phyloP scores from a whole-genome alignment of 2,329 filamentous ascomycete genomes.

The Coniochaeta prunicola region DNA sequence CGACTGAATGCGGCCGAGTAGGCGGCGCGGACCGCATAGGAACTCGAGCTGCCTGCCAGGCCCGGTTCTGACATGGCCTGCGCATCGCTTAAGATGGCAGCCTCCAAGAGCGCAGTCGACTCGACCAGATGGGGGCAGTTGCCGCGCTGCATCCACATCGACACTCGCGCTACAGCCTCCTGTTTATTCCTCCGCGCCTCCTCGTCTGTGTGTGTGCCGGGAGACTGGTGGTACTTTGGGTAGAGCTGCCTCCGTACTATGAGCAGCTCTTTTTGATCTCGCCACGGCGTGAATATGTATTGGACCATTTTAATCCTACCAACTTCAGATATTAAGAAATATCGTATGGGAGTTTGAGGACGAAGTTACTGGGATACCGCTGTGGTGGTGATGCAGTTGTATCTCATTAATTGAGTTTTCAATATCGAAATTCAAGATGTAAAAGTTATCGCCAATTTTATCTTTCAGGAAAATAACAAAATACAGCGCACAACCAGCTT shows the following conservation, averaged over 20 bases:
- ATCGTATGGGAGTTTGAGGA: too few relatives aligned
- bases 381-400: background rate
- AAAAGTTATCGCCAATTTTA: background rate
- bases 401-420: too few relatives aligned
- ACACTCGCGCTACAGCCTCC: constrained; percentile 50
- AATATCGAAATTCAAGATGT: background rate
- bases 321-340: too few relatives aligned
- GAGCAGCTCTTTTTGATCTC: constrained; percentile 57
- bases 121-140: constrained; percentile 74
- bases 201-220: background rate
- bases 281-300: constrained; percentile 70
- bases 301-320: constrained; percentile 50
- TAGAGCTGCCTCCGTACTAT: constrained; percentile 60
- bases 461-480: background rate
- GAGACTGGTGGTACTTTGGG: constrained; percentile 20
- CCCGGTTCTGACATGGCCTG: background rate
- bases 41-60: constrained; percentile 3
- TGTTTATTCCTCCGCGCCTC: constrained; percentile 18
- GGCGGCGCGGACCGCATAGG: constrained; percentile 57
- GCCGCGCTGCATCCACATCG: constrained; percentile 65
- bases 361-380: too few relatives aligned
- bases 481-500: background rate
- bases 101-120: constrained; percentile 66
- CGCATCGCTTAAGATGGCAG: constrained; percentile 60
- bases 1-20: constrained; percentile 71